Conservation (phyloP, 805 yeast genomes). For the Hanseniaspora singularis region DNA sequence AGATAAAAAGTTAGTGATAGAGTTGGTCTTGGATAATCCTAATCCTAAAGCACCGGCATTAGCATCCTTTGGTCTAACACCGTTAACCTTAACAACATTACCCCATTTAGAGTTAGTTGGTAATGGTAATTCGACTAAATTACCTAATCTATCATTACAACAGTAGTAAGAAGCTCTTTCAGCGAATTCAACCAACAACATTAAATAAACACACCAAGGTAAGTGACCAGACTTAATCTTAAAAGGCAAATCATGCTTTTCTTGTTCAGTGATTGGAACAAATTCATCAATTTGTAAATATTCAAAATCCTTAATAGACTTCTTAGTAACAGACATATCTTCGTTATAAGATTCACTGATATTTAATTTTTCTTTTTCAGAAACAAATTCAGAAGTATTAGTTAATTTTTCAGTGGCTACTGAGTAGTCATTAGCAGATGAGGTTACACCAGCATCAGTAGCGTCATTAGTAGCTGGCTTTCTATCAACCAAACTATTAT, state of each 20-base stretch:
- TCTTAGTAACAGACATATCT: too few species aligned
- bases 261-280: slow-evolving; percentile 33
- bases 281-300: slow-evolving; percentile 19
- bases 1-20: slow-evolving; percentile 63
- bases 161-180: slow-evolving; percentile 79
- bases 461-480: too few species aligned
- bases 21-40: slow-evolving; percentile 54
- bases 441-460: too few species aligned
- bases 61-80: slow-evolving; percentile 18
- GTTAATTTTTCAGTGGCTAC: too few species aligned
- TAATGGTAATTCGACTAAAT: slow-evolving; percentile 54
- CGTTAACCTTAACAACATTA: slow-evolving; percentile 19
- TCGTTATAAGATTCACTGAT: too few species aligned
- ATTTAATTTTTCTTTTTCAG: too few species aligned
- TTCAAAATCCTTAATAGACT: slow-evolving; percentile 8
- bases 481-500: too few species aligned
- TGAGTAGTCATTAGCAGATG: too few species aligned
- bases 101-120: slow-evolving; percentile 30
- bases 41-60: slow-evolving; percentile 45
- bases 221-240: slow-evolving; percentile 34
- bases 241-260: slow-evolving; percentile 53
- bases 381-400: too few species aligned
- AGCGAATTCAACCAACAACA: slow-evolving; percentile 60
- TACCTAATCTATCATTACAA: slow-evolving; percentile 61
- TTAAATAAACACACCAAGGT: slow-evolving; percentile 38